Evolutionary conservation across 306 rosid genomes (phyloP), one percentile per base, ranked within the genome.

Genomic region (Corylus avellana): DNA sequence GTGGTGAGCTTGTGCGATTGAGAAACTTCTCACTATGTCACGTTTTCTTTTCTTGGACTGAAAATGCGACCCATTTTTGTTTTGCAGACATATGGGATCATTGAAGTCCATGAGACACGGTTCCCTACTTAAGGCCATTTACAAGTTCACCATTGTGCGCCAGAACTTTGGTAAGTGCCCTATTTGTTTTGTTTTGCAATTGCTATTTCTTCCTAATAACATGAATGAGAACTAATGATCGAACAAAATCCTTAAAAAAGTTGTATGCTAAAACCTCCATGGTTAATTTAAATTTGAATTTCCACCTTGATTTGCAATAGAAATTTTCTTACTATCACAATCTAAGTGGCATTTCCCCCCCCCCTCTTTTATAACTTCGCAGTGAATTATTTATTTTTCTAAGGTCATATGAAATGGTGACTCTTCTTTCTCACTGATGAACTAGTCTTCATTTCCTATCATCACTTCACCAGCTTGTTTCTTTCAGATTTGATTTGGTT

Each of bases 61-160:
- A 73, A 27, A 27, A 79, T 77, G 64, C 44, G 55, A 80, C 74
- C 42, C 57, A 20, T 56, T 58, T 74, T 77, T 78, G 37, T 61
- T 51, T 72, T 82, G 68, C 88, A 91, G 98, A 78, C 97, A 94
- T 72, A 93, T 93, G 97, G 97, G 98, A 75, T 75, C 93, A 8
- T 75, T 93, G 87, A 82, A 87, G 71, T 84, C 75, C 78, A 76
- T 90, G 95, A 91, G 82, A 77, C 75, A 88, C n/a, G 95, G 97
- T 42, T 92, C 94, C 76, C 85, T 94, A 50, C 50, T 88, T n/a
- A 91, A 91, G 78, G 88, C 94, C 79, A 91, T 92, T 78, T 87
- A 82, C 84, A 87, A 75, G 78, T 94, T 83, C 86, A 78, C 91
- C 47, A 87, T 58, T 73, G 92, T 94, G 82, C 87, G 73, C 78